Conservation (phyloP, 2,329 filamentous ascomycete genomes). For the Dothidotthia symphoricarpi region DNA sequence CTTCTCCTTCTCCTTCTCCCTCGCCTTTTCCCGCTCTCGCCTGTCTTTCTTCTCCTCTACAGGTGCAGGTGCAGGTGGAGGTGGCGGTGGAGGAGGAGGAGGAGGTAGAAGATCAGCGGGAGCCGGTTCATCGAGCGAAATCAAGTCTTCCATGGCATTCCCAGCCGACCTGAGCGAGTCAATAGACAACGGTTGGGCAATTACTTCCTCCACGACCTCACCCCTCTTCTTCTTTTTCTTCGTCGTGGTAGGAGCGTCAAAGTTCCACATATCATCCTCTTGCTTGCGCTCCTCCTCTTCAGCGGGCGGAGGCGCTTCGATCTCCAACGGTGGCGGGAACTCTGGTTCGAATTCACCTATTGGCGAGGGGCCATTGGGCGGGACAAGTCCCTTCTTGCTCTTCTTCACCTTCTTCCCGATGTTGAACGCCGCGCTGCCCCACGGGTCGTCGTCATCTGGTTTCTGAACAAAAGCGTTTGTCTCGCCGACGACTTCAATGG, state of each 20-base stretch:
- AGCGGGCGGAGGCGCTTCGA: conserved; percentile 41
- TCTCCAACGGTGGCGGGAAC: conserved; percentile 53
- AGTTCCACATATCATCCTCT: conserved; percentile 37
- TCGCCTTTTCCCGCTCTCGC: conserved; percentile 22
- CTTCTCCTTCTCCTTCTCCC: conserved; percentile 30
- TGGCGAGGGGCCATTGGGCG: conserved; percentile 50
- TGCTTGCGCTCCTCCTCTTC: conserved; percentile 24
- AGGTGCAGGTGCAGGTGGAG: conserved; percentile 13
- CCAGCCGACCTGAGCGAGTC: conserved; percentile 36
- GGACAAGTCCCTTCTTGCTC: conserved; percentile 53
- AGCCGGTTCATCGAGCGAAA: conserved; percentile 34
- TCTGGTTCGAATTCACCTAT: conserved; percentile 44
- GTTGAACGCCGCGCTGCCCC: conserved; percentile 39
- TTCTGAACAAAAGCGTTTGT: conserved; percentile 43
- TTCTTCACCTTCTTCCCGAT: conserved; percentile 57
- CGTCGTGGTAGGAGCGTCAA: conserved; percentile 15
- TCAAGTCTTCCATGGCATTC: conserved; percentile 35
- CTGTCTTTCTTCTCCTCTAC: conserved; percentile 28
- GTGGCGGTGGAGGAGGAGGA: conserved; percentile 15
- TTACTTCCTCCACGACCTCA: conserved; percentile 25
- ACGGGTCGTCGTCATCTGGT: conserved; percentile 45
- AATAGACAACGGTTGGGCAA: conserved; percentile 31
- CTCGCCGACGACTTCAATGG: conserved; percentile 43
- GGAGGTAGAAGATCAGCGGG: conserved; percentile 12
- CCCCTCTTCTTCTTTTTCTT: conserved; percentile 41